Base-by-base conservation (phyloP, 371 early-diverging fungal species). In the Lichtheimia ornata region DNA sequence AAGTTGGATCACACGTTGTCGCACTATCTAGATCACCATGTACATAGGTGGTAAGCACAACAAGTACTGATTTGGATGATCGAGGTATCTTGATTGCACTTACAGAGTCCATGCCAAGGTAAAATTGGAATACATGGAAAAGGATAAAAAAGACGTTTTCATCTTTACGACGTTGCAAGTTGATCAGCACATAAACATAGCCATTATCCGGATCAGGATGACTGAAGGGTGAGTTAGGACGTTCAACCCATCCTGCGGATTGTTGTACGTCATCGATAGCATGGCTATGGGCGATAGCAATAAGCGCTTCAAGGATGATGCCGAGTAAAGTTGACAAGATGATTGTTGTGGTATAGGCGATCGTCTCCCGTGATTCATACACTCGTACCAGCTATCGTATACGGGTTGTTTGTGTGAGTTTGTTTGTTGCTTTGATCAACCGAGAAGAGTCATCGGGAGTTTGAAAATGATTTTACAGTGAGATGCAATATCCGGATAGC, bases 31-130 rank as follows among this genome's bases (percentile, higher is more conserved):
- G 40, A 27, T 13, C 2, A 22, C 22, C 22, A 60, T 17, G 22
- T 2, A 56, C 18, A 45, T n/a, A 47, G 24, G 20, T 11, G 11
- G 35, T 35, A 2, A 35, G 35, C 35, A 35, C 11, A 11, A 35
- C 6, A 9, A 5, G 28, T 1, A 7, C 7, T 28, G 28, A 28
- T 28, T 28, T 28, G 28, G 28, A 28, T 28, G n/a, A 35, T 35
- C n/a, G n/a, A 9, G 5, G 35, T 9, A 9, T 0, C 9, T 11
- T 0, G 7, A 28, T 28, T 1, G 11, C 35, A 35, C 75, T 64
- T 78, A 81, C 82, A 20, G 82, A 71, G 63, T 81, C 82, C 12
- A 77, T 57, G 9, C 82, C 82, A 27, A 76, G 65, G 25, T 74
- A 72, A 43, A 75, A 58, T 47, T 77, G 76, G 60, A 81, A 81